Percentiles rank a stretch among this genome's conserved stretches.
Conservation (phyloP, 1,139 yeast species). For the Kodamaea sp. region DNA sequence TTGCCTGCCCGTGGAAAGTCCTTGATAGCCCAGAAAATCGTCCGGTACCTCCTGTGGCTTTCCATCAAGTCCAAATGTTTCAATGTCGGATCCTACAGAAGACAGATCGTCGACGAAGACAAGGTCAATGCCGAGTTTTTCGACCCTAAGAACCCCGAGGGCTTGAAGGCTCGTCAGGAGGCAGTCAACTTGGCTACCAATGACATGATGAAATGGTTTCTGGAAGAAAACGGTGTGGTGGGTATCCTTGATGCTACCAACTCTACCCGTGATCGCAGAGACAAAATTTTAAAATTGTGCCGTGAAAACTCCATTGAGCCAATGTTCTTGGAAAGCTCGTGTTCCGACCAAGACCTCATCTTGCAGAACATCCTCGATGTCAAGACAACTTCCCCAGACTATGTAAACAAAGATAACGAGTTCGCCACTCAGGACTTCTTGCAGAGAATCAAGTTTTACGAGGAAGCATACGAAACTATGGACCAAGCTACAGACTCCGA, state of each 20-base stretch:
- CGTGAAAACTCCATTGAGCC: conserved; percentile 75
- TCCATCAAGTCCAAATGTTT: conserved; percentile 85
- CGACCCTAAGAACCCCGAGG: conserved; percentile 64
- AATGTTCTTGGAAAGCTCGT: conserved; percentile 88
- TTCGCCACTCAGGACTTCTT: conserved; percentile 72
- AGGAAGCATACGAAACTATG: conserved; percentile 73
- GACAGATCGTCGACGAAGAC: conserved; percentile 45
- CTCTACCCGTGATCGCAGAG: conserved; percentile 70
- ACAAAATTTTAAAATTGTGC: conserved; percentile 63
- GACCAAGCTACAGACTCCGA: conserved; percentile 57
- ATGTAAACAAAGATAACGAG: conserved; percentile 69
- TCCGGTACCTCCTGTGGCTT: conserved; percentile 88
- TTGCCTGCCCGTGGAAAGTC: conserved; percentile 75
- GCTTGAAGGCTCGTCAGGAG: conserved; percentile 59
- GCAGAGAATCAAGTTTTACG: conserved; percentile 72
- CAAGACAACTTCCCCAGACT: conserved; percentile 86
- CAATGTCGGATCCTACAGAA: conserved; percentile 84
- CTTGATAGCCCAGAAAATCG: conserved; percentile 80
- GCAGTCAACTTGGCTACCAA: conserved; percentile 72
- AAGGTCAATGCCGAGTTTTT: conserved; percentile 70
- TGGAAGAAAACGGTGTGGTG: conserved; percentile 77
- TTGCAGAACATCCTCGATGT: conserved; percentile 82
- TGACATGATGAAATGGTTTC: conserved; percentile 91
- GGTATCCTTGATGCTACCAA: conserved; percentile 92
- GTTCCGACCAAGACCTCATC: conserved; percentile 79